Conservation (phyloP, 2,329 filamentous ascomycete genomes). For the Amphichorda felina region DNA sequence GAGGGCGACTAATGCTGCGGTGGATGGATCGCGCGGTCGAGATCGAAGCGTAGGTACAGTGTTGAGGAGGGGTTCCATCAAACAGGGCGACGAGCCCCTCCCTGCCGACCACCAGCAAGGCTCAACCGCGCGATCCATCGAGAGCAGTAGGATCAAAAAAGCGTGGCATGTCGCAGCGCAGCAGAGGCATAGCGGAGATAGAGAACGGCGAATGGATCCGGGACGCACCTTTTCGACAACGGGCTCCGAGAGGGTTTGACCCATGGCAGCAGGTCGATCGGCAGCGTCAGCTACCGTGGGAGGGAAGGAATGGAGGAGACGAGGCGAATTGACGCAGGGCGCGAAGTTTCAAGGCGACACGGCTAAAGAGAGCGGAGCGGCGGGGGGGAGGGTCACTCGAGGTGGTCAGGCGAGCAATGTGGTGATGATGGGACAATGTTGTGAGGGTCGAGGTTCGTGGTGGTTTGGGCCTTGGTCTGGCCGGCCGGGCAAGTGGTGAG, state of each 20-base stretch:
- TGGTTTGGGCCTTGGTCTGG: neutral
- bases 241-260: slow-evolving; percentile 98
- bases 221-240: slow-evolving; percentile 86
- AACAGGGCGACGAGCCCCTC: neutral
- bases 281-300: slow-evolving; percentile 7
- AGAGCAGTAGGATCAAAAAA: neutral
- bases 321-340: too few relatives aligned
- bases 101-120: neutral
- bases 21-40: too few relatives aligned
- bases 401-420: neutral
- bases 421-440: neutral
- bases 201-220: neutral
- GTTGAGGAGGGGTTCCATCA: neutral
- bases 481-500: neutral
- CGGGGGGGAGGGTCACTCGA: neutral
- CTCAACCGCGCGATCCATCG: neutral
- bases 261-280: slow-evolving; percentile 48
- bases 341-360: neutral
- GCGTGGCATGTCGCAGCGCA: too few relatives aligned
- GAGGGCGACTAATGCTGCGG: too few relatives aligned
- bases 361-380: neutral
- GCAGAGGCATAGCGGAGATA: neutral
- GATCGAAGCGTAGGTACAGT: neutral
- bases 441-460: neutral
- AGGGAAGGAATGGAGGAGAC: neutral